These are phyloP conservation scores for Aureobasidium leucospermi DNA, from an alignment of 2,329 filamentous ascomycete genomes.

Conservation along the genomic window DNA sequence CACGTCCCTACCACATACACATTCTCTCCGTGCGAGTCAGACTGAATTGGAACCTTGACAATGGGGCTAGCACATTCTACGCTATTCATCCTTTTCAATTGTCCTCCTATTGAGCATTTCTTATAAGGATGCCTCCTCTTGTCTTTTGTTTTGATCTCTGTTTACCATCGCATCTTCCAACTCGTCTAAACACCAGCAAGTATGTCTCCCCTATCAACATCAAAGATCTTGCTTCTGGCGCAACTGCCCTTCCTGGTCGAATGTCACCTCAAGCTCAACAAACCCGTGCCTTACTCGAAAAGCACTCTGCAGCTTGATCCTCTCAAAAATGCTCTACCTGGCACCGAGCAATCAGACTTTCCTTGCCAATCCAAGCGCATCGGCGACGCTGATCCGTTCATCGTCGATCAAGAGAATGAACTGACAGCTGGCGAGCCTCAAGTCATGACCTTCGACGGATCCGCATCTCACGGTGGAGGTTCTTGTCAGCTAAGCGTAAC, in stretches of 20 bases:
- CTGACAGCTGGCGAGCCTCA: slow-evolving; percentile 6
- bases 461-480: slow-evolving; percentile 82
- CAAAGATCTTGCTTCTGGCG: slow-evolving; percentile 7
- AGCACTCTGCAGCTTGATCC: slow-evolving; percentile 56
- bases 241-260: slow-evolving; percentile 35
- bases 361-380: slow-evolving; percentile 64
- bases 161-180: background rate
- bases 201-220: background rate
- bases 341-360: slow-evolving; percentile 42
- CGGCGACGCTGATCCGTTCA: slow-evolving; percentile 48
- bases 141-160: background rate
- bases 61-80: slow-evolving; percentile 10
- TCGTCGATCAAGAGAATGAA: slow-evolving; percentile 52
- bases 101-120: background rate
- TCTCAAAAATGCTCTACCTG: slow-evolving; percentile 46
- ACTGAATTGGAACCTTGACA: background rate
- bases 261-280: slow-evolving; percentile 69
- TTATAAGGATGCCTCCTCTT: background rate
- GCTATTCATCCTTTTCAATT: background rate
- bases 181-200: background rate
- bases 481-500: slow-evolving; percentile 87
- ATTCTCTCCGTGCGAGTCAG: background rate
- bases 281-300: slow-evolving; percentile 58
- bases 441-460: slow-evolving; percentile 59
- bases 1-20: slow-evolving; percentile 1